These are phyloP conservation scores for Neofusicoccum sp. DNA, from an alignment of 2,329 filamentous ascomycete species.

Conservation along the genomic window DNA sequence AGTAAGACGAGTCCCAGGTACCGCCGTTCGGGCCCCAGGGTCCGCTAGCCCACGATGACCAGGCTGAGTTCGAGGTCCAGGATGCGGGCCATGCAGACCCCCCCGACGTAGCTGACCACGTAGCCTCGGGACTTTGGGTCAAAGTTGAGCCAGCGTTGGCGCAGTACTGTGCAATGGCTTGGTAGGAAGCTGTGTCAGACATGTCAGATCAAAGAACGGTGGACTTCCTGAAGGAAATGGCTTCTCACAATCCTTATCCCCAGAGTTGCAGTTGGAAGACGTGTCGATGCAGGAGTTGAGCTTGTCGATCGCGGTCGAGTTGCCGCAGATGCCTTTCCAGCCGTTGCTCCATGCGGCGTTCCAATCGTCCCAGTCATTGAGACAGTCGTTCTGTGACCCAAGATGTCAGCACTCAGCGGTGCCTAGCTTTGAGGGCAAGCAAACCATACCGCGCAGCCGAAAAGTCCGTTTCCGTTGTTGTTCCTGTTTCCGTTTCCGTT, in stretches of 20 bases:
- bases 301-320: slow-evolving; percentile 22
- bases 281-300: slow-evolving; percentile 25
- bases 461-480: too few relatives aligned
- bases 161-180: slow-evolving; percentile 28
- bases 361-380: not conserved
- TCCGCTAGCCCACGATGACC: slow-evolving; percentile 9
- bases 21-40: not conserved
- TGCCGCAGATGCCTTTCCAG: slow-evolving; percentile 20
- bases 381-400: not conserved
- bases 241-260: slow-evolving; percentile 23
- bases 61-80: slow-evolving; percentile 3
- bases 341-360: not conserved
- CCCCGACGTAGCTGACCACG: slow-evolving; percentile 18
- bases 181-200: slow-evolving; percentile 19
- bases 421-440: too few relatives aligned
- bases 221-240: not conserved
- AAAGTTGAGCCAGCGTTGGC: slow-evolving; percentile 27
- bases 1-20: not conserved
- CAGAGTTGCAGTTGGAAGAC: slow-evolving; percentile 22
- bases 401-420: too few relatives aligned
- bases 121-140: slow-evolving; percentile 25
- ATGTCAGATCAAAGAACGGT: not conserved
- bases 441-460: too few relatives aligned
- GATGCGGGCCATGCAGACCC: not conserved
- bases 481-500: too few relatives aligned